A percentile compares a stretch with the other conserved stretches of the same genome.
Conservation (phyloP, 176 grass and related monocot genomes). For the Olyra latifolia region DNA sequence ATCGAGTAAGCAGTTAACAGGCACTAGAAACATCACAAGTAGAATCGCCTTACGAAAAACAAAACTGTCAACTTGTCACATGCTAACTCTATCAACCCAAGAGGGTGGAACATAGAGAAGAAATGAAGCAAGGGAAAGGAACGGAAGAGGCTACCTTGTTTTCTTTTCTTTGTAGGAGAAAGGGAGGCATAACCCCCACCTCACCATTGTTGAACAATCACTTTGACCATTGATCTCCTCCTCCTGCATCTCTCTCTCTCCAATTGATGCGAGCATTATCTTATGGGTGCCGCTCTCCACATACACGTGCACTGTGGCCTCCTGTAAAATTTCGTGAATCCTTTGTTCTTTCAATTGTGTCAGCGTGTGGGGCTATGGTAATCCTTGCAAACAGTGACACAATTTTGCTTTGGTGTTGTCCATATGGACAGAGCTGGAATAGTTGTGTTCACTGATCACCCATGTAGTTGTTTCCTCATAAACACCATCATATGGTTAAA, state of each 20-base stretch:
- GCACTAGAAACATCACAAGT: not conserved
- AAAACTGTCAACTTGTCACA: not conserved
- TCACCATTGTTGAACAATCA: constrained; percentile 47
- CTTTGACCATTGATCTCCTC: constrained; percentile 68
- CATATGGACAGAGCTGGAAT: not conserved
- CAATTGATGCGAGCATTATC: not conserved
- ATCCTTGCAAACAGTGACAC: not conserved
- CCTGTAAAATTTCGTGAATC: not conserved
- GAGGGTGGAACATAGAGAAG: not conserved
- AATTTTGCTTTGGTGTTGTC: not conserved
- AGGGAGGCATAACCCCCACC: constrained; percentile 28
- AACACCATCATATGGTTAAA: not conserved
- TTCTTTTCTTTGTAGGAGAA: too few species aligned
- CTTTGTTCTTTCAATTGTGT: not conserved
- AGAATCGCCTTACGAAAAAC: not conserved
- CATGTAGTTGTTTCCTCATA: not conserved
- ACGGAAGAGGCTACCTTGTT: constrained; percentile 48
- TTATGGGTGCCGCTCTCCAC: not conserved
- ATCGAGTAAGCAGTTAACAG: not conserved
- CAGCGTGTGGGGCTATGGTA: not conserved
- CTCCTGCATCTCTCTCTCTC: too few species aligned
- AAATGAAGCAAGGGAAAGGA: not conserved
- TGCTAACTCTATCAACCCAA: not conserved
- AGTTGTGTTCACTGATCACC: not conserved
- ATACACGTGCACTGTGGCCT: not conserved